A percentile compares a stretch with the other conserved stretches of the same genome.
Evolutionary conservation across 2,329 filamentous ascomycete genomes (phyloP).

Genomic region (Epichloe uncinata): DNA sequence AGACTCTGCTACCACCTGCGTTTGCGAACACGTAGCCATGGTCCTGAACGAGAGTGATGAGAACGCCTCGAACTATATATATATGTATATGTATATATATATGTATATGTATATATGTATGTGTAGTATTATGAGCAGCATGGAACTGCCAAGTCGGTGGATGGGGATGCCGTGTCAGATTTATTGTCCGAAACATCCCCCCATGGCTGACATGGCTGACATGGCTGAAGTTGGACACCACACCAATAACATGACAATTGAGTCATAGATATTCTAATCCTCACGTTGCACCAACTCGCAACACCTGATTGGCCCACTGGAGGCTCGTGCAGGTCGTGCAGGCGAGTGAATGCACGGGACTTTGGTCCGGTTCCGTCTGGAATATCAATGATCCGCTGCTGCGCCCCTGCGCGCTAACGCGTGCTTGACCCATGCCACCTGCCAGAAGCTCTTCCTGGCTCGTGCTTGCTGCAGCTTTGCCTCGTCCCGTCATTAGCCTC

Average conservation of each 20-base stretch:
- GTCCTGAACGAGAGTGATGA: not conserved
- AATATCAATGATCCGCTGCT: not conserved
- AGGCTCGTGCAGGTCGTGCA: not conserved
- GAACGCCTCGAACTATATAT: not conserved
- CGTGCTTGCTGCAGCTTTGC: not conserved
- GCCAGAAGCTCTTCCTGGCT: conserved; percentile 1
- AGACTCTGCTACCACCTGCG: not conserved
- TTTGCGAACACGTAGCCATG: not conserved
- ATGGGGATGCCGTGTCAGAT: not conserved
- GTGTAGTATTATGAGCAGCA: not conserved
- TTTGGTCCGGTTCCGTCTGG: not conserved
- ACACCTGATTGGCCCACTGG: too few relatives aligned
- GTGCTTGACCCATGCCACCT: not conserved
- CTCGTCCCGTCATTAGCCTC: not conserved
- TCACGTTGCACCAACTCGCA: too few relatives aligned
- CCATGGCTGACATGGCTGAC: too few relatives aligned
- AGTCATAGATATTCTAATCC: not conserved
- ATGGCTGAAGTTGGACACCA: not conserved
- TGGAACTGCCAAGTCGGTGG: not conserved
- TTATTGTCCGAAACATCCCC: not conserved
- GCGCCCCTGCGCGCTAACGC: not conserved
- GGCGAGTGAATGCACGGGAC: not conserved
- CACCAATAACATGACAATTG: not conserved
- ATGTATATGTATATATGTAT: too few relatives aligned
- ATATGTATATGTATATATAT: too few relatives aligned